phyloP scores from a whole-genome alignment of 2,329 filamentous ascomycete species.

The Verticillium dahliae region DNA sequence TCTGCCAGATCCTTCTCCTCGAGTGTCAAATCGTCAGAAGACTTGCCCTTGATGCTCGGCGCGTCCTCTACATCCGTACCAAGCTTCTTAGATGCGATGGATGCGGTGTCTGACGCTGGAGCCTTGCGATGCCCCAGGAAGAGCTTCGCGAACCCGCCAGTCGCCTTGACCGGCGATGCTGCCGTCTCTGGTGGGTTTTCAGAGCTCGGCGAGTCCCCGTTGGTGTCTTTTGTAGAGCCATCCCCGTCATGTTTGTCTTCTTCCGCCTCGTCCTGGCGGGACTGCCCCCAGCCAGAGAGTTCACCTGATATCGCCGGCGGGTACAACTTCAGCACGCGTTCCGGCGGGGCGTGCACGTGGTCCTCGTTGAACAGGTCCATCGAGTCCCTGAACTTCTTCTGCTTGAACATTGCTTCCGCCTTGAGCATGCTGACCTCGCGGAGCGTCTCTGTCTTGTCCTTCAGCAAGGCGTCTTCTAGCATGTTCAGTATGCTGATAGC shows the following conservation, averaged over 20 bases:
- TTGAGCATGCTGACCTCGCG: conserved; percentile 88
- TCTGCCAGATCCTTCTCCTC: conserved; percentile 79
- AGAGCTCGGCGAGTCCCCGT: conserved; percentile 20
- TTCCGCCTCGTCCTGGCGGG: conserved; percentile 38
- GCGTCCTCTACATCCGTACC: conserved; percentile 47
- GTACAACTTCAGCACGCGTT: conserved; percentile 79
- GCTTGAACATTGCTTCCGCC: conserved; percentile 74
- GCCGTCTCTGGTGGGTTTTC: conserved; percentile 7
- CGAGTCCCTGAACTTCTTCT: conserved; percentile 76
- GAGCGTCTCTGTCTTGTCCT: conserved; percentile 73
- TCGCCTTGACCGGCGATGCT: conserved; percentile 28
- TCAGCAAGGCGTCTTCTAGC: conserved; percentile 85
- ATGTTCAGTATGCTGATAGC: conserved; percentile 83
- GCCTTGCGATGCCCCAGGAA: conserved; percentile 41
- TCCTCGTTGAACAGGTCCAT: conserved; percentile 82
- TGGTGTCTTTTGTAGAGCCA: conserved; percentile 24
- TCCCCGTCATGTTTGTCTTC: conserved; percentile 27
- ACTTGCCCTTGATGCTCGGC: conserved; percentile 41
- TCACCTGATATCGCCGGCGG: conserved; percentile 79
- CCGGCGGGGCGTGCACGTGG: conserved; percentile 82
- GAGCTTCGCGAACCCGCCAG: conserved; percentile 46
- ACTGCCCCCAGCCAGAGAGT: conserved; percentile 50
- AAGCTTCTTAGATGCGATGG: conserved; percentile 52
- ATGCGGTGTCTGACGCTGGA: conserved; percentile 45
- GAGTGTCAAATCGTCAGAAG: conserved; percentile 43